Evolutionary conservation across 176 grass and related monocot species (phyloP), one percentile per base, ranked within the genome.

Genomic region (Microstegium vimineum): DNA sequence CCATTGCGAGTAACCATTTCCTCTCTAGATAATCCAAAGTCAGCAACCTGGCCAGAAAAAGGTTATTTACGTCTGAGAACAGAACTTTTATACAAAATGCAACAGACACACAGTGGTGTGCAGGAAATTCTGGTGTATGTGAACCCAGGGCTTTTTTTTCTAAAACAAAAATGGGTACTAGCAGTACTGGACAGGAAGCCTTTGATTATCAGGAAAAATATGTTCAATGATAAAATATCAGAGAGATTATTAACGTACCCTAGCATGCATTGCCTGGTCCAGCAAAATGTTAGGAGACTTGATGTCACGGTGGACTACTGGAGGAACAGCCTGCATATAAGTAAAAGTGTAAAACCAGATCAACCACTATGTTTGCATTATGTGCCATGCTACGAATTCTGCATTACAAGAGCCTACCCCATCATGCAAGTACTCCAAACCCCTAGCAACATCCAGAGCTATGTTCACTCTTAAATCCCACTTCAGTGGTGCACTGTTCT

Each of bases 1-100:
- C 80, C 86, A 62, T 93, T 74, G 56, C 74, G 79, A 76, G 85
- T 99, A 73, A 94, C 60, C 64, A 87, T 91, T 87, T 95, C 91
- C 83, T 95, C 96, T 86, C 91, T 93, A 81, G 96, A 95, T 69
- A 99, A 90, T 52, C 96, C 96, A 77, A 99, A 99, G 77, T 99
- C 96, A 12, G 96, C 96, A 81, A 99, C 96, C 93, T 99, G 87
- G 30, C 41, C 65, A 73, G 71, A 33, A 86, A 77, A 70, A 74
- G 63, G 35, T 26, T 68, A 28, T 30, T 65, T 62, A 84, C 63
- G 22, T 81, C 32, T 72, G 32, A 85, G 69, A 59, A 56, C 64
- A 82, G 26, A 76, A 46, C 43, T 43, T 90, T n/a, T 23, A 64
- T 8, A 40, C 8, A 82, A 36, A 79, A 59, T 47, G 28, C 26